These are phyloP conservation scores for Tilletia walkeri DNA, from an alignment of 1,284 basidiomycete species.

Conservation along the genomic window DNA sequence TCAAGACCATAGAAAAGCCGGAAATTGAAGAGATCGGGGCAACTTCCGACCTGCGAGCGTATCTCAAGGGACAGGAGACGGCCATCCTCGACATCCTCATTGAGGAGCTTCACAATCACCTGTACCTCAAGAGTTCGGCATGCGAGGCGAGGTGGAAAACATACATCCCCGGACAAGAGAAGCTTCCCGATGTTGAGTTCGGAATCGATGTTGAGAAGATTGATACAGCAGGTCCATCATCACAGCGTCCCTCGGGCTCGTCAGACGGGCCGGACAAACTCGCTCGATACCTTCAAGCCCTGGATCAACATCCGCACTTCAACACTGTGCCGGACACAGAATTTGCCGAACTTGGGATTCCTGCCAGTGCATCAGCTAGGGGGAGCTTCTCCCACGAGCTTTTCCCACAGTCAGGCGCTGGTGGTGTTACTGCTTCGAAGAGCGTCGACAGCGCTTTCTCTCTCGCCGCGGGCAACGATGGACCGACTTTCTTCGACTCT, in stretches of 20 bases:
- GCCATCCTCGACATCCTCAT: conserved; percentile 70
- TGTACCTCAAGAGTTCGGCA: conserved; percentile 97
- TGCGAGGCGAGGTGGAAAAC: conserved; percentile 87
- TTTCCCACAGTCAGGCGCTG: neutral
- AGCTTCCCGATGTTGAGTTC: conserved; percentile 42
- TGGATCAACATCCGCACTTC: conserved; percentile 32
- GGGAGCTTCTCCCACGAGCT: neutral
- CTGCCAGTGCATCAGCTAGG: neutral
- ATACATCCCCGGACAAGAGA: conserved; percentile 76
- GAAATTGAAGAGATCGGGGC: conserved; percentile 95
- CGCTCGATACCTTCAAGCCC: conserved; percentile 32
- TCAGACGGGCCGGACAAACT: conserved; percentile 28
- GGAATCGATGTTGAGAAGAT: conserved; percentile 24
- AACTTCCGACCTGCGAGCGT: conserved; percentile 79
- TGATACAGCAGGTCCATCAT: neutral
- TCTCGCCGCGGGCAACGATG: neutral
- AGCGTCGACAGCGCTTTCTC: conserved; percentile 7
- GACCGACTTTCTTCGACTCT: conserved; percentile 5
- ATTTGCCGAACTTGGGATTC: conserved; percentile 14
- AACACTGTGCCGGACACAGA: conserved; percentile 7
- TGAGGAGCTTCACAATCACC: conserved; percentile 92
- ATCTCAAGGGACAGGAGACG: conserved; percentile 78
- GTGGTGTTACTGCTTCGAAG: neutral
- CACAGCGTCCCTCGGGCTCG: neutral
- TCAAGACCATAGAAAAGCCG: conserved; percentile 85